Evolutionary conservation across 1,139 yeast genomes (phyloP), one percentile per base, ranked within the genome.

Genomic region (Pichia terricola): DNA sequence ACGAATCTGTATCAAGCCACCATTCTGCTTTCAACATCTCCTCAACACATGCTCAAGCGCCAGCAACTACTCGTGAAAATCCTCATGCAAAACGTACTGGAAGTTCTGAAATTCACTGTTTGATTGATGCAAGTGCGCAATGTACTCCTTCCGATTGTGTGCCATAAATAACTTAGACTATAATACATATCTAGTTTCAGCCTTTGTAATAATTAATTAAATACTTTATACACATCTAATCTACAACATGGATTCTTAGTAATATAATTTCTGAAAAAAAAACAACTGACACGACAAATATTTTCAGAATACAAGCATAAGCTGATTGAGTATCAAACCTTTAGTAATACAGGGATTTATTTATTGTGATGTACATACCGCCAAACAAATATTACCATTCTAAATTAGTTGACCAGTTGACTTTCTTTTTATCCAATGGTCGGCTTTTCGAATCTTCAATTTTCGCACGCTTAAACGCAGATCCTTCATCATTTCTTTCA

Each of bases 321-420:
- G n/a, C n/a, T n/a, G n/a, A n/a, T n/a, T n/a, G n/a, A n/a, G n/a
- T n/a, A n/a, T n/a, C n/a, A n/a, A n/a, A n/a, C n/a, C n/a, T n/a
- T n/a, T n/a, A n/a, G n/a, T n/a, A n/a, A n/a, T n/a, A n/a, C n/a
- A n/a, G n/a, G n/a, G n/a, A n/a, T n/a, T n/a, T n/a, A n/a, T n/a
- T n/a, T n/a, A n/a, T n/a, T n/a, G n/a, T n/a, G n/a, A n/a, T n/a
- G n/a, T n/a, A n/a, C n/a, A n/a, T n/a, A n/a, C n/a, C n/a, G 28
- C 4, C 4, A 28, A 26, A 1, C 16, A 3, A 10, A 8, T 4
- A 10, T 54, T 52, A 75, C 79, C 80, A 74, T 55, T 75, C 80
- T 43, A 76, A 58, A 22, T 65, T 66, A 5, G 61, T 65, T 3
- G 82, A 80, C 82, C 82, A 78, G 47, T 64, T 59, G 25, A 73